Percentiles rank a stretch among this genome's conserved stretches.
These are phyloP conservation scores for Wallacemonas collosoma DNA, from an alignment of 208 protist genomes.

Conservation along the genomic window DNA sequence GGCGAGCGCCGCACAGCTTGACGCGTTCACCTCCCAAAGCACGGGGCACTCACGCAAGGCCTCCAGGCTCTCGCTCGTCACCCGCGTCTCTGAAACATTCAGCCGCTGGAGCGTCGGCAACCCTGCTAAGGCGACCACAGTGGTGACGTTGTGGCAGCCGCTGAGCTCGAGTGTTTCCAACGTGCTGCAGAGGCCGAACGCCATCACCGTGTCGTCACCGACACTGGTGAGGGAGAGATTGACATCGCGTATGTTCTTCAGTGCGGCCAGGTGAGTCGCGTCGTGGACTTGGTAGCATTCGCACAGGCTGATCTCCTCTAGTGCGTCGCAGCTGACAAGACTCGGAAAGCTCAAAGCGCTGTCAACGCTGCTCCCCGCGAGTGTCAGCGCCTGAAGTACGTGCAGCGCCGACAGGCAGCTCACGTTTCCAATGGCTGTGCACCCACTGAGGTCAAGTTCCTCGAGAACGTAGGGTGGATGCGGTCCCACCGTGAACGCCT, in stretches of 20 bases:
- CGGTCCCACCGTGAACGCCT: conserved; percentile 12
- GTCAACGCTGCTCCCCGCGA: conserved; percentile 34
- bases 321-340: conserved; percentile 9
- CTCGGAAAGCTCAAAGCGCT: conserved; percentile 20
- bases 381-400: conserved; percentile 25
- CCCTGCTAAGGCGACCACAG: conserved; percentile 4
- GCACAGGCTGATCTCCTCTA: conserved; percentile 28
- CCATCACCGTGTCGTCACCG: conserved; percentile 33
- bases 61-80: conserved; percentile 14
- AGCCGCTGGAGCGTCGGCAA: conserved; percentile 19
- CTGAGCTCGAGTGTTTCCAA: conserved; percentile 36
- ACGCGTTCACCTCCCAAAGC: conserved; percentile 24
- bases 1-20: conserved; percentile 4
- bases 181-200: conserved; percentile 28
- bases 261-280: conserved; percentile 27
- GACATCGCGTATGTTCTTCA: conserved; percentile 31
- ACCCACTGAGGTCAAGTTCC: conserved; percentile 27
- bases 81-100: conserved; percentile 19
- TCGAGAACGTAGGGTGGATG: conserved; percentile 23
- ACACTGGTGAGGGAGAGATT: conserved; percentile 30
- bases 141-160: conserved; percentile 32
- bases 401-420: conserved; percentile 21
- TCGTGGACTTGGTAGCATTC: conserved; percentile 38
- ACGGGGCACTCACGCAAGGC: conserved; percentile 16
- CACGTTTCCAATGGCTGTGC: conserved; percentile 30